These are phyloP conservation scores for Colletotrichum euphorbiae DNA, from an alignment of 2,329 filamentous ascomycete species.

Conservation along the genomic window DNA sequence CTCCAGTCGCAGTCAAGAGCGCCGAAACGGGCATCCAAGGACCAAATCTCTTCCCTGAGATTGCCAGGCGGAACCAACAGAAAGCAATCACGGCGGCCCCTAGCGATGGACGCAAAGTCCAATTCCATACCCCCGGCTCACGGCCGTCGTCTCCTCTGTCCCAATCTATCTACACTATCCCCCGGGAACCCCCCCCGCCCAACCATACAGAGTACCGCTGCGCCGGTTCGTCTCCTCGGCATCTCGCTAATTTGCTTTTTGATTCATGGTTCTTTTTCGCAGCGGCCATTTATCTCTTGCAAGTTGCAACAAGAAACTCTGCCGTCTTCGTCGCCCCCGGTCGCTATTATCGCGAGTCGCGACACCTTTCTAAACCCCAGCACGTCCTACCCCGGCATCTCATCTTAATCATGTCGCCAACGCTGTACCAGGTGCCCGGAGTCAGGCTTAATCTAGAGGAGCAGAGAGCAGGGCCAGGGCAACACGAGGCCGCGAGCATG, in stretches of 20 bases:
- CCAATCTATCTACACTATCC: background rate
- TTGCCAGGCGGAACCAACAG: conserved; percentile 13
- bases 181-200: too few relatives aligned
- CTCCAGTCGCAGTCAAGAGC: conserved; percentile 31
- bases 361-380: conserved; percentile 6
- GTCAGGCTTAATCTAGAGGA: conserved; percentile 26
- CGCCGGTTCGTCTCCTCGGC: conserved; percentile 11
- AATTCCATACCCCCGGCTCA: conserved; percentile 16
- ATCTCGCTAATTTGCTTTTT: background rate
- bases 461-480: conserved; percentile 7
- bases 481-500: conserved; percentile 8
- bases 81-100: conserved; percentile 18
- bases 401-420: conserved; percentile 31
- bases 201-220: conserved; percentile 19
- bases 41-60: background rate
- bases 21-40: conserved; percentile 2
- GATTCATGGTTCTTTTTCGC: conserved; percentile 6
- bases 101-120: background rate
- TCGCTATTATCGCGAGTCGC: conserved; percentile 31
- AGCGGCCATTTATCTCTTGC: conserved; percentile 6
- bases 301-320: background rate
- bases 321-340: conserved; percentile 22
- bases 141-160: conserved; percentile 13
- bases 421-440: conserved; percentile 26
- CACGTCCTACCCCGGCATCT: conserved; percentile 21